Conservation (phyloP, 2,329 filamentous ascomycete species). For the Fusarium foetens region DNA sequence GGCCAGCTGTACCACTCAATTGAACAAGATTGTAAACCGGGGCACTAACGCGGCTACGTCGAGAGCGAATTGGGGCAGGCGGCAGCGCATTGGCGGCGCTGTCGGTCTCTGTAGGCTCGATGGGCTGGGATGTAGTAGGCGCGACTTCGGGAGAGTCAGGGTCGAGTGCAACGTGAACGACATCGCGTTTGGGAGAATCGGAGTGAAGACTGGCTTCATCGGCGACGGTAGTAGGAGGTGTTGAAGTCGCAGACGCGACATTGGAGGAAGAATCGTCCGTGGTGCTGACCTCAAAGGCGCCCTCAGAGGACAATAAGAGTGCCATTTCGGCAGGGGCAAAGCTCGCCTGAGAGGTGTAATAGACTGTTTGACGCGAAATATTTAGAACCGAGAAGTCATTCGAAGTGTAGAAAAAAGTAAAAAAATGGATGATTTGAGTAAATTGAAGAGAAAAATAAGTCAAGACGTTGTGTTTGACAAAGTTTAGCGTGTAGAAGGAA, state of each 20-base stretch:
- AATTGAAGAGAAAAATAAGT: neutral
- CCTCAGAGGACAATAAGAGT: constrained; percentile 47
- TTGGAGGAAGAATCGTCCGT: constrained; percentile 57
- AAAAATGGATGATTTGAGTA: neutral
- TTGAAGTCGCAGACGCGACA: constrained; percentile 68
- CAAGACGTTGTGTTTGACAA: constrained; percentile 2
- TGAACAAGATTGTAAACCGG: constrained; percentile 74
- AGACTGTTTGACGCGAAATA: constrained; percentile 35
- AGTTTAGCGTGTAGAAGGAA: constrained; percentile 4
- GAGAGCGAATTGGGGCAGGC: constrained; percentile 52
- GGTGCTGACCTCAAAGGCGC: constrained; percentile 44
- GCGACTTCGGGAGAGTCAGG: constrained; percentile 44
- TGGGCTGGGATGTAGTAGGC: constrained; percentile 8
- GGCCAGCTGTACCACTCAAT: constrained; percentile 69
- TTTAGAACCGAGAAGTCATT: constrained; percentile 25
- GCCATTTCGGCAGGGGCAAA: constrained; percentile 43
- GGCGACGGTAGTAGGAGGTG: constrained; percentile 73
- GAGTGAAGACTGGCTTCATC: constrained; percentile 69
- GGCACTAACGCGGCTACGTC: constrained; percentile 64
- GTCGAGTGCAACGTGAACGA: constrained; percentile 47
- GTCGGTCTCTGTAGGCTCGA: constrained; percentile 23
- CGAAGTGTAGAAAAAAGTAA: neutral
- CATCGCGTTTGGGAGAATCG: constrained; percentile 53
- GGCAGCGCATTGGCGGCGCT: constrained; percentile 30
- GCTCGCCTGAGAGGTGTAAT: constrained; percentile 11